Base-by-base conservation (phyloP, 2,329 filamentous ascomycete species). In the Alternaria alternata region DNA sequence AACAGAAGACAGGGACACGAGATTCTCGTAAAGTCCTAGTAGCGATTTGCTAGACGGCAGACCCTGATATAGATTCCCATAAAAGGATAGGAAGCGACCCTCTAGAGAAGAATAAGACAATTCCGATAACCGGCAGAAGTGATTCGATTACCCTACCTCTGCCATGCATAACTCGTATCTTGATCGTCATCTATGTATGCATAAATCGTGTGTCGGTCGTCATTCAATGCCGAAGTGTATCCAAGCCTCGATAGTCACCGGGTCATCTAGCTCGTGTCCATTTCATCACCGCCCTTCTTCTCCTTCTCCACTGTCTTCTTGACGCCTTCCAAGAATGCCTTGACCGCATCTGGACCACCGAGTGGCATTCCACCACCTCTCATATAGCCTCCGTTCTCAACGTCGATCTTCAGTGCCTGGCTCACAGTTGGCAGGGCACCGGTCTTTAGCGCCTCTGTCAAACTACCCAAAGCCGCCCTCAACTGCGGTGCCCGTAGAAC, bases 401-500 rank as follows among this genome's bases (percentile, higher is more conserved):
- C 88, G 68, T 88, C 88, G 59, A 98, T 87, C 7, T 89, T 87
- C 39, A 99, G 82, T 4, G 94, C 94, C 71, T 96, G 93, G 7
- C 93, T 91, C 65, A 99, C 91, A 69, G 89, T 96, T 5, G 94
- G 94, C 58, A 99, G 80, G 0, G 94, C 95, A 12, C 95, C 95
- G 70, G 98, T 94, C 58, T 93, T 86, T 56, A 99, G 83, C 12
- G 95, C 95, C 79, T 93, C 88, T 0, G 93, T 97, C 69, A 99
- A 81, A 75, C 91, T 95, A 0, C 88, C 87, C 39, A 97, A 81
- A 67, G 92, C 94, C 78, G 98, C 95, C 62, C 88, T 87, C 73
- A 99, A 93, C 75, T 99, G 95, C 18, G 95, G 94, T 66, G 92
- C 96, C 65, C 92, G 88, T 14, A 98, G 81, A 7, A 98, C 93